Evolutionary conservation across 1,284 basidiomycete species (phyloP).

Genomic region (Cystobasidium pallidum): DNA sequence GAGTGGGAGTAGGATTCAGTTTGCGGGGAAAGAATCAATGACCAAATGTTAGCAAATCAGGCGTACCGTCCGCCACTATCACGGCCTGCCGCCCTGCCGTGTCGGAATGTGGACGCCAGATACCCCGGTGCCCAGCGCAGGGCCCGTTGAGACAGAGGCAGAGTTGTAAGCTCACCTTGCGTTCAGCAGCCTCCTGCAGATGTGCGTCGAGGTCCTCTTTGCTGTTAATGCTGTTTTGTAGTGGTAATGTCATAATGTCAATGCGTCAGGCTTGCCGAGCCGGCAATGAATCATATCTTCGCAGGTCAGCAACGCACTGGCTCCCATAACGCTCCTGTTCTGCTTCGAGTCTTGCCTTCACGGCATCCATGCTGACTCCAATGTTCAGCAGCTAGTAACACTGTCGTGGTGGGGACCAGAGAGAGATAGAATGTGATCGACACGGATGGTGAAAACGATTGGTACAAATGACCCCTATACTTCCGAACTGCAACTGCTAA

Average conservation of each 20-base stretch:
- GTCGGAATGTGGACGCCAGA: neutral
- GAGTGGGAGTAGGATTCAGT: neutral
- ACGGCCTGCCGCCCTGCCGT: neutral
- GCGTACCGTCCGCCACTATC: neutral
- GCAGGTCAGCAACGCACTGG: conserved; percentile 17
- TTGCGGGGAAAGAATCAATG: neutral
- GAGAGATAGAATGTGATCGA: conserved; percentile 1
- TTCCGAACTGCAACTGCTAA: too few species aligned
- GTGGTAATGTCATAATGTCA: too few species aligned
- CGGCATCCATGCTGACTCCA: conserved; percentile 7
- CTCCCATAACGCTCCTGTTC: conserved; percentile 25
- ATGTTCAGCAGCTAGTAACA: neutral
- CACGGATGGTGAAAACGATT: too few species aligned
- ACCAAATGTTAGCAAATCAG: conserved; percentile 1
- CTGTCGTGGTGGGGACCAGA: too few species aligned
- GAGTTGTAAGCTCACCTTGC: conserved; percentile 25
- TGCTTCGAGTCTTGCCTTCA: conserved; percentile 17
- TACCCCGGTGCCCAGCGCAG: too few species aligned
- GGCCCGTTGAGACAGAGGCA: too few species aligned
- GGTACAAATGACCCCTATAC: too few species aligned
- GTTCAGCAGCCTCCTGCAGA: conserved; percentile 34
- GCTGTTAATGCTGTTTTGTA: conserved; percentile 21
- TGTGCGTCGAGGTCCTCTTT: conserved; percentile 33
- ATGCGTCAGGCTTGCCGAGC: conserved; percentile 14
- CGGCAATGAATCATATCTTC: neutral